Evolutionary conservation across 164 flowering plant genomes (phyloP).

Genomic region (Liquidambar formosana): DNA sequence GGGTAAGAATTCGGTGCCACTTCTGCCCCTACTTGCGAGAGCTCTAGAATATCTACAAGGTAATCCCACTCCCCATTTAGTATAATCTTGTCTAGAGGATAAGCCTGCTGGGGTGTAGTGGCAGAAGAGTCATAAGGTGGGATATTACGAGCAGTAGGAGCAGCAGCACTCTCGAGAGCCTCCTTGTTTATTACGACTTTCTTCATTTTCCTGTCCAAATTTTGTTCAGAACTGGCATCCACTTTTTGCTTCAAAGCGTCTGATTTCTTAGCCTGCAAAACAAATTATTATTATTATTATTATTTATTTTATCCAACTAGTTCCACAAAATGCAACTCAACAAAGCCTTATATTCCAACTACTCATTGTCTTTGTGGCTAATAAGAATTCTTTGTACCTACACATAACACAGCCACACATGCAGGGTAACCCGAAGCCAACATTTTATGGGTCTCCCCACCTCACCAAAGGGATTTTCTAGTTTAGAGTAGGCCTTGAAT

Average conservation of each 20-base stretch:
- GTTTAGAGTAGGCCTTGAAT: not conserved
- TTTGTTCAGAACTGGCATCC: slow-evolving; percentile 33
- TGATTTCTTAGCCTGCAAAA: slow-evolving; percentile 48
- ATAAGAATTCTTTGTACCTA: too few species aligned
- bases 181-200: slow-evolving; percentile 36
- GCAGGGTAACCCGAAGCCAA: too few species aligned
- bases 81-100: slow-evolving; percentile 78
- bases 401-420: too few species aligned
- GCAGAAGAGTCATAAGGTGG: slow-evolving; percentile 76
- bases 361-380: too few species aligned
- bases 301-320: not conserved
- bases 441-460: not conserved
- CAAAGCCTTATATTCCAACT: not conserved
- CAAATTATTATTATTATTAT: not conserved
- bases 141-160: slow-evolving; percentile 41
- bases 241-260: slow-evolving; percentile 30
- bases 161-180: slow-evolving; percentile 42
- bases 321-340: not conserved
- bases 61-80: slow-evolving; percentile 60
- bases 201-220: slow-evolving; percentile 35
- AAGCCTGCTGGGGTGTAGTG: slow-evolving; percentile 62
- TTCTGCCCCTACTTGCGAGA: slow-evolving; percentile 28
- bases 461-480: not conserved
- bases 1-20: slow-evolving; percentile 42
- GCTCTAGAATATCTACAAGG: slow-evolving; percentile 54